Base-by-base conservation (phyloP, 140 eudicot species). In the Stevia rebaudiana region DNA sequence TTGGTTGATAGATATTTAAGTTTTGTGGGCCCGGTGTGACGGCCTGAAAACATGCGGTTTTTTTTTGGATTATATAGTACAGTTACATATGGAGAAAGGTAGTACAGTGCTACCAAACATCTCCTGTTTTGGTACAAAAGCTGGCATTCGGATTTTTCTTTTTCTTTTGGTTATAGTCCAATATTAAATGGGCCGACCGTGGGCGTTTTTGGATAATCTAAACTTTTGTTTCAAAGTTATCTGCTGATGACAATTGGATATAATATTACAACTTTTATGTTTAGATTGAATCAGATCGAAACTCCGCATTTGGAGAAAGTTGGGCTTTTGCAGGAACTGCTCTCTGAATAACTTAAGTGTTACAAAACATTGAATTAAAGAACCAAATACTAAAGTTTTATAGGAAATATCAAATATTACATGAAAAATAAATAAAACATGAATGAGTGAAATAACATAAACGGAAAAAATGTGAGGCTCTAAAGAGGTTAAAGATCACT, bases 201-300 rank as follows among this genome's bases (percentile, higher is more conserved):
- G 41, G 75, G 69, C 69, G 22, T 25, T 63, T 72, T 53, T 63
- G 65, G 13, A 35, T 56, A 44, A 71, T n/a, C n/a, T 24, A 73
- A 40, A 54, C 24, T 52, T 31, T 43, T 30, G 31, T 44, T 62
- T 53, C 35, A 49, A 40, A 69, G 39, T 69, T 47, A 3, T 28
- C 4, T 43, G 67, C 24, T 73, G 42, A 54, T 55, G 24, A 53
- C 19, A 70, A 46, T 59, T 11, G 47, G 25, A 63, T 51, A 50
- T 52, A 64, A 55, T 41, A 11, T 52, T 13, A 22, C 8, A 70
- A 39, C 57, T 8, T 15, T 39, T 13, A 16, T 21, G 10, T 16
- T 10, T 40, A 1, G n/a, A n/a, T n/a, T n/a, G n/a, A n/a, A n/a
- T n/a, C n/a, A n/a, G n/a, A n/a, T n/a, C n/a, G n/a, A n/a, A n/a